Percentiles rank a stretch among this genome's conserved stretches.
Conservation (phyloP, 2,329 filamentous ascomycete genomes). For the Basipetospora sp. region DNA sequence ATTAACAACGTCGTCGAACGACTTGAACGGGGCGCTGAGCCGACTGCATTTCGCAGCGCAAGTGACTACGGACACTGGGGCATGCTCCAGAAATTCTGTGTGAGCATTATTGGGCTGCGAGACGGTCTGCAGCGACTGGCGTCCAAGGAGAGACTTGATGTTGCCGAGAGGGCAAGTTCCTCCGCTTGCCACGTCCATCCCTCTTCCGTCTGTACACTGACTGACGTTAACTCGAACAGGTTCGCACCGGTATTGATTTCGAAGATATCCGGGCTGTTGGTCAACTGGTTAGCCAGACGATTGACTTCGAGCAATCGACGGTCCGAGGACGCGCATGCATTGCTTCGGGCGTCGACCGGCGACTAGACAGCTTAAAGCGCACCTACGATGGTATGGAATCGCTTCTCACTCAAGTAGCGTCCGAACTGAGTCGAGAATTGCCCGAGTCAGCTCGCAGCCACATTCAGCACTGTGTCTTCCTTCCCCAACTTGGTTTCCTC, state of each 20-base stretch:
- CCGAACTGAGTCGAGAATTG: conserved; percentile 46
- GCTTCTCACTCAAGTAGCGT: conserved; percentile 54
- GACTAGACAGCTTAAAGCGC: conserved; percentile 65
- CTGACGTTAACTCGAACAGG: conserved; percentile 5
- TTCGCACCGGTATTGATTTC: not conserved
- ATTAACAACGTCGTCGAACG: conserved; percentile 54
- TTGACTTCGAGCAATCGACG: conserved; percentile 68
- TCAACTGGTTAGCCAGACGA: conserved; percentile 52
- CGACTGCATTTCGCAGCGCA: conserved; percentile 29
- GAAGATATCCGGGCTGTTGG: conserved; percentile 49
- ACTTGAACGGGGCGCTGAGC: conserved; percentile 63
- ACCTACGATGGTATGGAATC: conserved; percentile 64
- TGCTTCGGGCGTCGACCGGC: conserved; percentile 51
- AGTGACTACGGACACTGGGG: conserved; percentile 36
- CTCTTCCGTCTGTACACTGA: not conserved
- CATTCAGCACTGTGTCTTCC: conserved; percentile 66
- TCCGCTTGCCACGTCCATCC: not conserved
- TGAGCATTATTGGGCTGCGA: conserved; percentile 2
- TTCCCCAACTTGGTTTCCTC: conserved; percentile 83
- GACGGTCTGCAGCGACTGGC: conserved; percentile 1
- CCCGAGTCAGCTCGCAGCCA: conserved; percentile 41
- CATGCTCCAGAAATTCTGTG: conserved; percentile 8
- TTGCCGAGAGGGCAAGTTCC: not conserved
- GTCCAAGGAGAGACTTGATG: no score
- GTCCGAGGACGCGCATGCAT: conserved; percentile 60